phyloP scores from a whole-genome alignment of 148 eudicot genomes.

The Amaranthus cruentus region DNA sequence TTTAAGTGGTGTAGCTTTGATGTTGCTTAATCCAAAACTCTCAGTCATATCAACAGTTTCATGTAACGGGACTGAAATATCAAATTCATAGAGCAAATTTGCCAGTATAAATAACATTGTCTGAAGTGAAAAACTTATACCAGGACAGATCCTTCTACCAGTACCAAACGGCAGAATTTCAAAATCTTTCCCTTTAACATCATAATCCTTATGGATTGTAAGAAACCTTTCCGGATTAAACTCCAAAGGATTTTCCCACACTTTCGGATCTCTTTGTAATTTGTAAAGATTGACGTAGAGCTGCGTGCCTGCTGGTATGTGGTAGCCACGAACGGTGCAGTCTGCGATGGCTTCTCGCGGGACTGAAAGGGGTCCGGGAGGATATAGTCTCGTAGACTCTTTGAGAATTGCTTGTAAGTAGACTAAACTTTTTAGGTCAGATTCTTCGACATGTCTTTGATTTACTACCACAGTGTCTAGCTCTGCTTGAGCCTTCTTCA shows the following conservation, averaged over 20 bases:
- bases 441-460: conserved; percentile 20
- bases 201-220: conserved; percentile 19
- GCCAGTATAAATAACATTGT: conserved; percentile 16
- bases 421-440: conserved; percentile 14
- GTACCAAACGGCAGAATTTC: conserved; percentile 19
- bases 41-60: conserved; percentile 19
- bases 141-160: conserved; percentile 23
- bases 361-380: conserved; percentile 9
- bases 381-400: conserved; percentile 19
- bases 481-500: conserved; percentile 27
- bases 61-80: conserved; percentile 10
- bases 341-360: conserved; percentile 17
- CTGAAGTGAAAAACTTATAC: conserved; percentile 15
- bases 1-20: conserved; percentile 2
- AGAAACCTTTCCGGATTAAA: conserved; percentile 26
- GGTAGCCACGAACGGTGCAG: conserved; percentile 14
- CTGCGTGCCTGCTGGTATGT: conserved; percentile 15
- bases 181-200: conserved; percentile 13
- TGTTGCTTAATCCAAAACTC: conserved; percentile 3
- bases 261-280: conserved; percentile 20
- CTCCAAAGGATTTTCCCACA: conserved; percentile 14
- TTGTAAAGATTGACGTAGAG: conserved; percentile 18
- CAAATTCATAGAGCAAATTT: conserved; percentile 21
- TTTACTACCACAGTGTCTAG: conserved; percentile 24
- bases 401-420: conserved; percentile 23